Conservation (phyloP, 768 basidiomycete genomes). For the Candolleomyces aberdarensis region DNA sequence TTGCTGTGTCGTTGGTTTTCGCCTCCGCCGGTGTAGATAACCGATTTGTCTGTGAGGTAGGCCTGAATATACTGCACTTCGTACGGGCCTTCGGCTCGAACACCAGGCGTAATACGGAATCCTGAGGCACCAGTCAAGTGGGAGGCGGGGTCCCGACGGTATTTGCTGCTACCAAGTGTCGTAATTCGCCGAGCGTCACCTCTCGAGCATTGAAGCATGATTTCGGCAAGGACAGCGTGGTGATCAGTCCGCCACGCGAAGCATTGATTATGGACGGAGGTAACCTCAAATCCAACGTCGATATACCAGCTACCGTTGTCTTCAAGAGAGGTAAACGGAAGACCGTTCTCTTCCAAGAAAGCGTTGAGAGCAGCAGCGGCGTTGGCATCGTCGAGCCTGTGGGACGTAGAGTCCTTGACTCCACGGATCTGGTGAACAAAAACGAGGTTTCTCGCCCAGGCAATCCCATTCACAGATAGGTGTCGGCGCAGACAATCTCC, state of each 20-base stretch:
- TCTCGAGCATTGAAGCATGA: background rate
- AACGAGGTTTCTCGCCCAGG: slow-evolving; percentile 7
- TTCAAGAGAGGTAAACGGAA: background rate
- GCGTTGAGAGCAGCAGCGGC: background rate
- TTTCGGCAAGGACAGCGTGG: background rate
- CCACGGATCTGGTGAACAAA: slow-evolving; percentile 11
- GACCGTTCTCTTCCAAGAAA: background rate
- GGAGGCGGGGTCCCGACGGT: too few relatives aligned
- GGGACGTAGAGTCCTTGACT: slow-evolving; percentile 7
- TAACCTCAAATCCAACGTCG: slow-evolving; percentile 20
- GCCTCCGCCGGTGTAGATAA: slow-evolving; percentile 4
- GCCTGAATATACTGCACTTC: too few relatives aligned
- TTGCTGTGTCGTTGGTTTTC: slow-evolving; percentile 10
- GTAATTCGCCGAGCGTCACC: slow-evolving; percentile 3
- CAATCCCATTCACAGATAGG: background rate
- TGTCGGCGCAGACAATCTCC: background rate
- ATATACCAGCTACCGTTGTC: slow-evolving; percentile 16
- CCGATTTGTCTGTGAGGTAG: too few relatives aligned
- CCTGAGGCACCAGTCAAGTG: too few relatives aligned
- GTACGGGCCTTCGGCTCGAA: too few relatives aligned
- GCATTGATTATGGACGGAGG: background rate
- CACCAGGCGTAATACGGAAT: too few relatives aligned
- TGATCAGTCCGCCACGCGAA: slow-evolving; percentile 10
- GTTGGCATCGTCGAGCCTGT: background rate
- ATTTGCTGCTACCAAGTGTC: background rate